These are phyloP conservation scores for Aspergillus hortae DNA, from an alignment of 2,329 filamentous ascomycete species.

Conservation along the genomic window DNA sequence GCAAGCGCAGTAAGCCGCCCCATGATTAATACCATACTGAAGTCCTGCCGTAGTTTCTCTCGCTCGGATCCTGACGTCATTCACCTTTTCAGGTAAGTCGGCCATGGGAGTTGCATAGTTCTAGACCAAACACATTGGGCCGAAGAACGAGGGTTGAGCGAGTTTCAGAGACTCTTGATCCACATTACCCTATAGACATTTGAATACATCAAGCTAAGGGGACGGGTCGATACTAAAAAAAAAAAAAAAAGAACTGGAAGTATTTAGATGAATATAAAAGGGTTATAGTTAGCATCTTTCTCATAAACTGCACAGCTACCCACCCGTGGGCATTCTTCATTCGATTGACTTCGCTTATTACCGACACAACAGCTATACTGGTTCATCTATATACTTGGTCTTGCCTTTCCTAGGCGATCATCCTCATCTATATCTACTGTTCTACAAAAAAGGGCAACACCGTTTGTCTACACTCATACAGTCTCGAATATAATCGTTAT, in stretches of 20 bases:
- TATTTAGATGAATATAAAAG: too few species aligned
- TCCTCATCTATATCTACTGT: too few species aligned
- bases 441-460: too few species aligned
- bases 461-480: background rate
- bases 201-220: too few species aligned
- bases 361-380: background rate
- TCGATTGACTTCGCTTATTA: background rate
- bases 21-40: background rate
- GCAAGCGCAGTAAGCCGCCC: too few species aligned
- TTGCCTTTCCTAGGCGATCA: background rate
- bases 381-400: background rate
- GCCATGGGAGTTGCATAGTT: background rate
- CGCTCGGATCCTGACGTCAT: background rate
- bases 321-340: conserved; percentile 1
- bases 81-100: conserved; percentile 1
- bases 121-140: background rate
- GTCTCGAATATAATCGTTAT: background rate
- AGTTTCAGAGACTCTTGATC: too few species aligned
- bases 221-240: too few species aligned
- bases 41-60: background rate
- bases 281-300: too few species aligned
- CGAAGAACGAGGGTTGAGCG: too few species aligned
- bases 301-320: background rate
- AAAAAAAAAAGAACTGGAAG: too few species aligned
- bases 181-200: too few species aligned